Base-by-base conservation (phyloP, 176 grass and related monocot genomes). In the maize (Zea mays) region DNA sequence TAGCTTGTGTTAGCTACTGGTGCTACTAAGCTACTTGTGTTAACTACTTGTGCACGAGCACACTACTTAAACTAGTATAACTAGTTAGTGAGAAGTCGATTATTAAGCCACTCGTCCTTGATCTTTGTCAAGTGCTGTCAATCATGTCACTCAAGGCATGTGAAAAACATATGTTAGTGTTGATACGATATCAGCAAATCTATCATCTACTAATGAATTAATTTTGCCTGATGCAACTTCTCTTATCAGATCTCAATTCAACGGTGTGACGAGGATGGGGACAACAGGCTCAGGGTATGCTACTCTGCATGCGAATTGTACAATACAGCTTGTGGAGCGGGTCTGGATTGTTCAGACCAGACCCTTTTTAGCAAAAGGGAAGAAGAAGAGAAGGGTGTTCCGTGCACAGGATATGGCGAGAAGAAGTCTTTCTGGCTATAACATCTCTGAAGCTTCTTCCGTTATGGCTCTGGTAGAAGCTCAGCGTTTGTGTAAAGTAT, bases 321-420 rank as follows among this genome's bases (percentile, higher is more conserved):
- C 50, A 99, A 99, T 72, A 87, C 78, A 1, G 96, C 96, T 73
- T 99, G 96, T 70, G 90, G 90, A 19, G 96, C 96, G 0, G 87
- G 83, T 63, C 92, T 99, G 38, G 96, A 99, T 85, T 99, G 96
- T 88, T 89, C 92, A 0, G 96, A 99, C 69, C 96, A 93, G 88
- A 99, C 96, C 59, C 90, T 99, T 55, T 99, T 99, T 85, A 99
- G 96, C 85, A 99, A 93, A 67, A 89, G 89, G 83, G 88, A 88
- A 64, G 88, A 93, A 84, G 91, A 91, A 44, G 92, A 87, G 47
- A 90, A 87, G 83, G 92, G 91, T 39, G 87, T 85, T n/a, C 88
- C 93, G 17, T 99, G 96, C 83, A 99, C 96, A 40, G 96, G 96
- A 74, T 99, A 92, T 39, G 96, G 92, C 9, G 96, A 96, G 57